Base-by-base conservation (phyloP, 768 basidiomycete genomes). In the Lactarius sp. region DNA sequence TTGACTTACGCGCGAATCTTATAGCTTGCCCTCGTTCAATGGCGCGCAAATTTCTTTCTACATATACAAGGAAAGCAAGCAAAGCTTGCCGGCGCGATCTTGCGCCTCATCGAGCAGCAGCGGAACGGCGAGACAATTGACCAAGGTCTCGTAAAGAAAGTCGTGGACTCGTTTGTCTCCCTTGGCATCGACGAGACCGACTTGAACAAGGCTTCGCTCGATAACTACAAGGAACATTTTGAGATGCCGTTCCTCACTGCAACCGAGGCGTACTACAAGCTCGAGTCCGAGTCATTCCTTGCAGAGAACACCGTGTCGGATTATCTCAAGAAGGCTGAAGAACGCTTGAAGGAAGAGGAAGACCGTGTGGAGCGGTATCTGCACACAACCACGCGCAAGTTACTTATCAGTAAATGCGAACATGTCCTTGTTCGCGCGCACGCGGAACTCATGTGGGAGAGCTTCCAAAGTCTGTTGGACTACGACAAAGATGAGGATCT, bases 401-500 rank as follows among this genome's bases (percentile, higher is more conserved):
- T 85, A 36, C 80, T 91, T 65, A 81, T 90, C 73, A 81, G 75
- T 71, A 88, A 85, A 76, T 98, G 95, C 79, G 96, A 99, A 74
- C 84, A 90, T 66, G 90, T 92, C 33, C 86, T 99, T 67, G 94
- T 99, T 70, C 84, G 88, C 61, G 88, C 88, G 67, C 94, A 96
- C 71, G 79, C 87, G 52, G 82, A 85, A 64, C 75, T 87, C 50
- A 89, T 99, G 86, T 91, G 90, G 87, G 92, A 95, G 64, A 92
- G 86, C 74, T 98, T 98, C 80, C 93, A 95, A 74, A 79, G 78
- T 27, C 75, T 94, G 54, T 85, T 95, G 68, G 95, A 98, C 73
- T 94, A 82, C 73, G 96, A 98, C 75, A 92, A 94, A 75, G 89
- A 94, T 62, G 91, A 94, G 74, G 96, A 98, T 71, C 79, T 99